phyloP scores from a whole-genome alignment of 495 filamentous ascomycete species.

The Lentithecium fluviatile region DNA sequence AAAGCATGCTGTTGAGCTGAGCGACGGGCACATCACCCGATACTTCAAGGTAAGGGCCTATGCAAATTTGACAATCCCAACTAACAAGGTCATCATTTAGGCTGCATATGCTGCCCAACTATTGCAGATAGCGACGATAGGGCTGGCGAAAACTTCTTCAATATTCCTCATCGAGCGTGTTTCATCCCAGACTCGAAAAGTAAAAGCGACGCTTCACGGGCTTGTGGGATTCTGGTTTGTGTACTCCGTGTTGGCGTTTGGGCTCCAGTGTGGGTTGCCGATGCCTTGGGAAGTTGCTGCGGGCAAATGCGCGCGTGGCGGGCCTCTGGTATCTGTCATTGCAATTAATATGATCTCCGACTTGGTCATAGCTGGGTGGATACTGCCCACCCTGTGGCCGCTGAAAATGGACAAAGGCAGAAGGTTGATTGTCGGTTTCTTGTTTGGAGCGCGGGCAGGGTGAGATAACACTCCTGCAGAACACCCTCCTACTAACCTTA shows the following conservation, averaged over 20 bases:
- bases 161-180: slow-evolving; percentile 24
- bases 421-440: background rate
- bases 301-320: slow-evolving; percentile 9
- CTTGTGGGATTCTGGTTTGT: slow-evolving; percentile 15
- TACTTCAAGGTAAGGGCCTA: slow-evolving; percentile 5
- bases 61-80: background rate
- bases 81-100: background rate
- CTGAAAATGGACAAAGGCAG: slow-evolving; percentile 20
- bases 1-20: background rate
- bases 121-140: slow-evolving; percentile 17
- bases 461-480: background rate
- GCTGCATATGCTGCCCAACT: slow-evolving; percentile 17
- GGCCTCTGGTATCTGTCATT: slow-evolving; percentile 22
- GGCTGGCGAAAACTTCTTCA: slow-evolving; percentile 19
- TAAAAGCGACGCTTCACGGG: slow-evolving; percentile 4
- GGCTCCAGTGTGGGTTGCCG: slow-evolving; percentile 27
- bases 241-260: slow-evolving; percentile 19
- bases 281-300: slow-evolving; percentile 10
- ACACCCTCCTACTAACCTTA: background rate
- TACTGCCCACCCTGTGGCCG: slow-evolving; percentile 21
- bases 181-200: slow-evolving; percentile 2
- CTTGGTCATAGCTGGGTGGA: slow-evolving; percentile 16
- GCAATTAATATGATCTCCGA: slow-evolving; percentile 31
- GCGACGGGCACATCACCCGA: background rate
- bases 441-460: slow-evolving; percentile 14